These are phyloP conservation scores for Phellopilus nigrolimitatus DNA, from an alignment of 1,284 basidiomycete species.

Conservation along the genomic window DNA sequence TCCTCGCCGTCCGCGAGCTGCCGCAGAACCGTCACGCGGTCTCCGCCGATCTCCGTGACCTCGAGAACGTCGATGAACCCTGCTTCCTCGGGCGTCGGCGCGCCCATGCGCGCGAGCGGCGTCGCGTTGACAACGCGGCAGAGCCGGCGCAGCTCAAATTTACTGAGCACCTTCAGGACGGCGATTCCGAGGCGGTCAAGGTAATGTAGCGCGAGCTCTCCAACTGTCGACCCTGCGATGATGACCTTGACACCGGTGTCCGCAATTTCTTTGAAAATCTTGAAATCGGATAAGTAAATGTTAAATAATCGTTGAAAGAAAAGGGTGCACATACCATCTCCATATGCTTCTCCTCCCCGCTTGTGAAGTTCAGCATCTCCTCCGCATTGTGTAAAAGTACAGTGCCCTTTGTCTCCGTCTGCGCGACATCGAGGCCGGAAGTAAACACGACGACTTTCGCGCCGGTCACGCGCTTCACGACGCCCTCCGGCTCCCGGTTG, in stretches of 20 bases:
- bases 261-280: constrained; percentile 97
- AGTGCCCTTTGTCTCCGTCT: constrained; percentile 99
- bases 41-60: constrained; percentile 94
- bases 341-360: constrained; percentile 92
- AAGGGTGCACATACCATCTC: constrained; percentile 67
- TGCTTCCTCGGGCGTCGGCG: constrained; percentile 94
- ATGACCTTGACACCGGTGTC: constrained; percentile 94
- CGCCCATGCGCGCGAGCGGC: constrained; percentile 91
- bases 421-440: constrained; percentile 86
- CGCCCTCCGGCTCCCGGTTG: constrained; percentile 91
- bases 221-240: constrained; percentile 88
- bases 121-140: constrained; percentile 96
- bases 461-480: constrained; percentile 75
- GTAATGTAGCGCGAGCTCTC: constrained; percentile 97
- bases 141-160: constrained; percentile 93
- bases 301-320: neutral
- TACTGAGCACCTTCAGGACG: constrained; percentile 96
- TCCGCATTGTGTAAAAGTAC: constrained; percentile 95
- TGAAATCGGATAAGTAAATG: neutral
- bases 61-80: constrained; percentile 94
- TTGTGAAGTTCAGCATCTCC: constrained; percentile 95
- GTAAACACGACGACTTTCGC: constrained; percentile 95
- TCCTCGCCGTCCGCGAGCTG: constrained; percentile 67
- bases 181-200: constrained; percentile 92
- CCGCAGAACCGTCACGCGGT: constrained; percentile 94